phyloP scores from a whole-genome alignment of 108 stramenopile genomes.

The Conticribra guillardii region DNA sequence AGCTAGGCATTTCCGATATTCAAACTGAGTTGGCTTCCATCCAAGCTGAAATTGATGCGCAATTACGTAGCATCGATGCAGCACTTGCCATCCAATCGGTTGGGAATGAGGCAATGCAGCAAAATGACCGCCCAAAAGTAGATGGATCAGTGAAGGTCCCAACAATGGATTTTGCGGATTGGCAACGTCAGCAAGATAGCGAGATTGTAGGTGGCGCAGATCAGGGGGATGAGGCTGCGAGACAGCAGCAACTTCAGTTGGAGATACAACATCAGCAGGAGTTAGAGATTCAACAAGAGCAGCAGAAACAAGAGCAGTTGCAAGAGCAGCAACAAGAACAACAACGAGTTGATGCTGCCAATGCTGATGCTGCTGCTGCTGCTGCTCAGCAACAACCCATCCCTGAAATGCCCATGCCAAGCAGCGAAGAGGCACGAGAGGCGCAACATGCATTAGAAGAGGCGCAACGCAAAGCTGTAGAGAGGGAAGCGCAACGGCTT shows the following conservation, averaged over 20 bases:
- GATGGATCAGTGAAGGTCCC: not conserved
- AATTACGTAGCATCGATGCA: conserved; percentile 7
- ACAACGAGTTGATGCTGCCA: too few relatives aligned
- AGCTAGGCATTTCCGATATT: not conserved
- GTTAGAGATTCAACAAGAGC: too few relatives aligned
- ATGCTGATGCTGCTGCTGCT: too few relatives aligned
- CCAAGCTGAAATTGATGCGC: not conserved
- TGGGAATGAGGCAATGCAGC: conserved; percentile 28
- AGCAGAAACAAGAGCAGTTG: too few relatives aligned
- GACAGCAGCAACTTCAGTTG: not conserved
- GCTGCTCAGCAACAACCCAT: too few relatives aligned
- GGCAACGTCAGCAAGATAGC: not conserved
- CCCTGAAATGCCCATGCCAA: too few relatives aligned
- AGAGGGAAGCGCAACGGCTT: too few relatives aligned
- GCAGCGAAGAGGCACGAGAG: too few relatives aligned
- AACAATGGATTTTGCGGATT: not conserved
- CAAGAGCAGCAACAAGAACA: too few relatives aligned
- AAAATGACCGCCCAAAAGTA: not conserved
- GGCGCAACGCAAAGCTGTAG: too few relatives aligned
- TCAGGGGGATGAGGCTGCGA: not conserved
- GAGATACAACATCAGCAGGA: not conserved
- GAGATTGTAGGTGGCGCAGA: not conserved
- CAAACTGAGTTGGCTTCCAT: not conserved
- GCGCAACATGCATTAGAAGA: too few relatives aligned
- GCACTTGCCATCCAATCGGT: conserved; percentile 28